Evolutionary conservation across 371 early-diverging fungal genomes (phyloP).

Genomic region (Fennellomyces sp.): DNA sequence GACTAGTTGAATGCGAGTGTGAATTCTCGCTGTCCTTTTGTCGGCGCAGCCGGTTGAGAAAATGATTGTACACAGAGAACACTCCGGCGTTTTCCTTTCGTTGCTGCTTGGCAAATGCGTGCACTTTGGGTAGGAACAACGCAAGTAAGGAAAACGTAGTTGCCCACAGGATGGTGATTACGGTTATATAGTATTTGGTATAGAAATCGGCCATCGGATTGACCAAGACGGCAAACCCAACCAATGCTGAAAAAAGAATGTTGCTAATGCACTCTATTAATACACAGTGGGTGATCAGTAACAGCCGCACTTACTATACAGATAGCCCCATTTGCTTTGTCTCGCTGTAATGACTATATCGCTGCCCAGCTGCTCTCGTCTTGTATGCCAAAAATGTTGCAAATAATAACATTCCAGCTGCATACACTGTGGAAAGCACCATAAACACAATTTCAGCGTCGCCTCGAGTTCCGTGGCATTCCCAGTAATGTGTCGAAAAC

Average conservation of each 20-base stretch:
- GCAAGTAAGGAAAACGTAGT: conserved; percentile 57
- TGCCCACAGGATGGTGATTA: conserved; percentile 57
- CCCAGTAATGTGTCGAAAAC: conserved; percentile 51
- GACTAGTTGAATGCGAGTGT: conserved; percentile 2
- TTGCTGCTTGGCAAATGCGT: conserved; percentile 31
- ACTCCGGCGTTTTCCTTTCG: conserved; percentile 9
- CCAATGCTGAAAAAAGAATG: conserved; percentile 55
- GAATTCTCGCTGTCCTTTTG: not conserved
- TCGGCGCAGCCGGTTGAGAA: conserved; percentile 20
- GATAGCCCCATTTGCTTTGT: conserved; percentile 65
- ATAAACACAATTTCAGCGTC: conserved; percentile 23
- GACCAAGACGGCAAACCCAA: conserved; percentile 56
- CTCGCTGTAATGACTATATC: conserved; percentile 61
- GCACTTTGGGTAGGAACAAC: conserved; percentile 60
- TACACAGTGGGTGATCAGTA: too few species aligned
- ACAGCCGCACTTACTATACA: conserved; percentile 70
- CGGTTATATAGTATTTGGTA: conserved; percentile 55
- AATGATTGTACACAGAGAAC: not conserved
- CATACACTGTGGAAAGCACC: conserved; percentile 38
- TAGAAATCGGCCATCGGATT: conserved; percentile 54
- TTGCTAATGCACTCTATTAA: too few species aligned
- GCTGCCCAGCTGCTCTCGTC: conserved; percentile 53
- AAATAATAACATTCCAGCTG: conserved; percentile 42
- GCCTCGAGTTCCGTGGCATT: conserved; percentile 31
- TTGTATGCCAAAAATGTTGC: conserved; percentile 63